Evolutionary conservation across 805 yeast genomes (phyloP).

Genomic region (Yarrowia alimentaria): DNA sequence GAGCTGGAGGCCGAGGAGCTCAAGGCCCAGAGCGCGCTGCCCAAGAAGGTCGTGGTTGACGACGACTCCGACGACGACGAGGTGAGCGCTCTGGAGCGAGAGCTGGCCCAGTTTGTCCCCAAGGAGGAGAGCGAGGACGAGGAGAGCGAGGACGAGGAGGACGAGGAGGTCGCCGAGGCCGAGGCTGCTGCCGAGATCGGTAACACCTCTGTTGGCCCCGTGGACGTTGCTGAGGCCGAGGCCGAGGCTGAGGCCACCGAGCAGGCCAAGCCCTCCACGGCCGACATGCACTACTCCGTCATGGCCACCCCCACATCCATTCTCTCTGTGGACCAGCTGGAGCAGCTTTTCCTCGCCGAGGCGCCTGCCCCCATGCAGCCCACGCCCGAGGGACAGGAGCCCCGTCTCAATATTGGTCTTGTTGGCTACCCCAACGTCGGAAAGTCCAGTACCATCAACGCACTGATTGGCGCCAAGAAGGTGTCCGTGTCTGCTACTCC

Average conservation of each 20-base stretch:
- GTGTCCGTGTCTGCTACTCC: constrained; percentile 99
- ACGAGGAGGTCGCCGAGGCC: constrained; percentile 36
- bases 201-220: not conserved
- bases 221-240: constrained; percentile 21
- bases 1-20: constrained; percentile 59
- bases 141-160: constrained; percentile 32
- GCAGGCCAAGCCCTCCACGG: not conserved
- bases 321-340: constrained; percentile 79
- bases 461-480: constrained; percentile 91
- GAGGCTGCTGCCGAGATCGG: constrained; percentile 33
- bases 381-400: constrained; percentile 55
- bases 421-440: constrained; percentile 98
- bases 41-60: constrained; percentile 31
- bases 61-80: constrained; percentile 30
- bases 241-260: constrained; percentile 4
- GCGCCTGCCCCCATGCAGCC: constrained; percentile 56
- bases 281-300: constrained; percentile 31
- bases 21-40: constrained; percentile 29
- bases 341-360: constrained; percentile 66
- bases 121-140: constrained; percentile 33
- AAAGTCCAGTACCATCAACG: constrained; percentile 96
- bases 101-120: constrained; percentile 34
- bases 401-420: constrained; percentile 78
- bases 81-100: constrained; percentile 33
- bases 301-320: constrained; percentile 58